These are phyloP conservation scores for Henckelia pumila DNA, from an alignment of 257 asterid genomes.

Conservation along the genomic window DNA sequence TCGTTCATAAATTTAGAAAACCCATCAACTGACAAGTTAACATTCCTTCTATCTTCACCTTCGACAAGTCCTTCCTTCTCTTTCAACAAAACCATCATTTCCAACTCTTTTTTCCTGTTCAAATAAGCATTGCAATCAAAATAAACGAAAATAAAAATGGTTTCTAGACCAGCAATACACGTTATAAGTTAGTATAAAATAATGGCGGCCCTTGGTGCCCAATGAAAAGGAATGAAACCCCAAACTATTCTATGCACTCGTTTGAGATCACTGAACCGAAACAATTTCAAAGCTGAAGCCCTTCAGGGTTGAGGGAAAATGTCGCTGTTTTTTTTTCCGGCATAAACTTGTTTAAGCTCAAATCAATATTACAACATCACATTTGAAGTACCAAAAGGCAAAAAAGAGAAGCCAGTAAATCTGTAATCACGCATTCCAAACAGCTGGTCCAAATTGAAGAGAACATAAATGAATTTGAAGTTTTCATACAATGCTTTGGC, in stretches of 20 bases:
- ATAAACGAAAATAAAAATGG: conserved; percentile 1
- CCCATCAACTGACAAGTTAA: conserved; percentile 31
- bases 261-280: neutral
- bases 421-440: neutral
- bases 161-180: neutral
- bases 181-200: neutral
- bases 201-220: too few relatives aligned
- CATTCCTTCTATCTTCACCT: conserved; percentile 30
- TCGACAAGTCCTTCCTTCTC: conserved; percentile 35
- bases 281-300: neutral
- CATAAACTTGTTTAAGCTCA: neutral
- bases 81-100: conserved; percentile 45
- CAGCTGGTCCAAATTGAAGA: neutral
- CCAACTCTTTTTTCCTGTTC: conserved; percentile 58
- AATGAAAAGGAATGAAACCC: too few relatives aligned
- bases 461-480: conserved; percentile 2
- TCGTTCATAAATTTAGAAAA: conserved; percentile 44
- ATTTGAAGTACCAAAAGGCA: neutral
- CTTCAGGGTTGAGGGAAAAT: too few relatives aligned
- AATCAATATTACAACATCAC: neutral
- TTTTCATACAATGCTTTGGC: conserved; percentile 50
- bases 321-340: neutral
- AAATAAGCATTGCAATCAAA: conserved; percentile 19
- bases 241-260: too few relatives aligned
- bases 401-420: neutral